Base-by-base conservation (phyloP, 1,139 yeast species). In the Pichia kudriavzevii region DNA sequence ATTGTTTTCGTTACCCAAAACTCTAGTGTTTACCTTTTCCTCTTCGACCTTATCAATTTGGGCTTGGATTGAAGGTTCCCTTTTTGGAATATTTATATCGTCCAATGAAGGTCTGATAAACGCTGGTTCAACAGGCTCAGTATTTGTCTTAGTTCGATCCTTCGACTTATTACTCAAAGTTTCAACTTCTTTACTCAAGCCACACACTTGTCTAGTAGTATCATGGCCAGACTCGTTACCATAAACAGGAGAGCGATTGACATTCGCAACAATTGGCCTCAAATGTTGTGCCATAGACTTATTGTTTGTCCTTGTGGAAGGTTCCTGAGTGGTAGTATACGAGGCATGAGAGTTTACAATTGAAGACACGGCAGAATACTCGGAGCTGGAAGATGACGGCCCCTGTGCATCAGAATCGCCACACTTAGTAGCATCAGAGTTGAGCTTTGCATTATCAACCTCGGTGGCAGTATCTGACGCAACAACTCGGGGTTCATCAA, bases 221-320 rank as follows among this genome's bases (percentile, higher is more conserved):
- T n/a, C n/a, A n/a, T n/a, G n/a, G n/a, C n/a, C n/a, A n/a, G n/a
- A n/a, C n/a, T n/a, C n/a, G n/a, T n/a, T n/a, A n/a, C n/a, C n/a
- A n/a, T n/a, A n/a, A n/a, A n/a, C n/a, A 3, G 40, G 28, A 26
- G 28, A 26, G 7, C 22, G 15, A n/a, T 18, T 17, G n/a, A 10
- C 10, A 18, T 7, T 13, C n/a, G 21, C 14, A 17, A 41, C 30
- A 1, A 49, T 49, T 12, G 56, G 50, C 35, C 59, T 48, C 26
- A 56, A 33, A 30, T 53, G 49, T 31, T 55, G 54, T 4, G 60
- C 60, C 60, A 56, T 56, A 7, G 47, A 40, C 17, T 36, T 39
- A 17, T 31, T 40, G n/a, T n/a, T n/a, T n/a, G n/a, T n/a, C n/a
- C n/a, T n/a, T n/a, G n/a, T n/a, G 7, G 31, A 17, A 8, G 24